Evolutionary conservation across 2,329 filamentous ascomycete genomes (phyloP), one percentile per base, ranked within the genome.

Genomic region (Elsinoe fawcettii): DNA sequence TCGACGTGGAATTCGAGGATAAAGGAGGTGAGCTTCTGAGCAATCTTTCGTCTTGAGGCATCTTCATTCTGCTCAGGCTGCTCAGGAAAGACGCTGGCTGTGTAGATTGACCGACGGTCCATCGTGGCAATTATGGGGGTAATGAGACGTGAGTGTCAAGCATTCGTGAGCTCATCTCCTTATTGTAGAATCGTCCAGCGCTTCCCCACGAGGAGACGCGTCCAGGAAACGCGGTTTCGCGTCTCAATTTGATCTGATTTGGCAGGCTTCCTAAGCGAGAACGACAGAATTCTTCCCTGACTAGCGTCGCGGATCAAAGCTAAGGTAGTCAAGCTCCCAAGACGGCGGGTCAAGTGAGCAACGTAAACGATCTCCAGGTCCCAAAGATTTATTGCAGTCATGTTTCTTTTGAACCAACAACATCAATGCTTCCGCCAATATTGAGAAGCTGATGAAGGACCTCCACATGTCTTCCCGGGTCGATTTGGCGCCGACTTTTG

Each of bases 1-100:
- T 96, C 92, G 41, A 97, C 82, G 68, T 92, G 85, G 70, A 96
- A 99, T 64, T 92, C 88, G 58, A 97, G 83, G 63, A 99, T 86
- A 71, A 99, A 99, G 60, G 90, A 86, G 67, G 93, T 85, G 60
- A 99, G 81, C 68, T 89, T 85, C 59, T 82, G 81, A 70, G 93
- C 89, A 51, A 91, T 78, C 67, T 89, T 66, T 34, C 64, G 66
- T 60, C 66, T 64, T 53, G 63, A 68, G 53, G 83, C 23, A 8
- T 58, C 43, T 27, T 47, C 61, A 14, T 56, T 69, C 16, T 56
- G 66, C 57, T 67, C 69, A 4, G 62, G 61, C 59, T 72, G 66
- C 58, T 72, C 73, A 49, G 71, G 83, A 65, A 89, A 90, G 61
- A 96, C 85, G 67, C 86, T 91, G 65, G 92, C 79, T 3, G 90